These are phyloP conservation scores for Sapria himalayana DNA, from an alignment of 345 rosid species.

Conservation along the genomic window DNA sequence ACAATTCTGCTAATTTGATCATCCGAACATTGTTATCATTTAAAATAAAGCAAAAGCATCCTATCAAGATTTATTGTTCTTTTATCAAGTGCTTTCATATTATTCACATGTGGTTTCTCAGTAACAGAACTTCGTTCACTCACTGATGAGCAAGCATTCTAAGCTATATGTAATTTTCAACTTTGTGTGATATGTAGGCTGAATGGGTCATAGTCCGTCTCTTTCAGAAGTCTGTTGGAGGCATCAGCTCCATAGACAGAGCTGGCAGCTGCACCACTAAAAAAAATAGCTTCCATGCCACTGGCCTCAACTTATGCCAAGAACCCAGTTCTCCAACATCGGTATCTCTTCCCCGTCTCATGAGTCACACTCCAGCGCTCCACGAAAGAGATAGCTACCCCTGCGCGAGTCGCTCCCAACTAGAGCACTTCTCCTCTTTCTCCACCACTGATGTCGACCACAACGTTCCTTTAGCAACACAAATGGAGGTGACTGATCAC, in stretches of 20 bases:
- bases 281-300: constrained; percentile 16
- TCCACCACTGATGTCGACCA: constrained; percentile 47
- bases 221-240: constrained; percentile 36
- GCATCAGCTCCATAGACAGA: constrained; percentile 9
- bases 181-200: constrained; percentile 20
- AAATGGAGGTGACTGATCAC: background rate
- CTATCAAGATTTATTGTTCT: too few relatives aligned
- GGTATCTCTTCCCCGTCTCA: constrained; percentile 63
- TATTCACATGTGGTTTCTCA: background rate
- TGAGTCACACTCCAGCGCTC: constrained; percentile 20
- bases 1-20: too few relatives aligned
- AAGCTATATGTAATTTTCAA: too few relatives aligned
- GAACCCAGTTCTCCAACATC: constrained; percentile 59
- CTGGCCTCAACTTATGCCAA: constrained; percentile 11
- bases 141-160: too few relatives aligned
- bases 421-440: constrained; percentile 99
- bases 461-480: constrained; percentile 11
- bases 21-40: too few relatives aligned
- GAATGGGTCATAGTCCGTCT: constrained; percentile 93
- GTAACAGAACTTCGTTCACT: background rate
- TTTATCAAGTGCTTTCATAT: background rate
- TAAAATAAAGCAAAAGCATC: too few relatives aligned
- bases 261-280: constrained; percentile 13
- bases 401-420: constrained; percentile 24
- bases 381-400: constrained; percentile 28